These are phyloP conservation scores for Talaromyces sp. DNA, from an alignment of 2,329 filamentous ascomycete species.

Conservation along the genomic window DNA sequence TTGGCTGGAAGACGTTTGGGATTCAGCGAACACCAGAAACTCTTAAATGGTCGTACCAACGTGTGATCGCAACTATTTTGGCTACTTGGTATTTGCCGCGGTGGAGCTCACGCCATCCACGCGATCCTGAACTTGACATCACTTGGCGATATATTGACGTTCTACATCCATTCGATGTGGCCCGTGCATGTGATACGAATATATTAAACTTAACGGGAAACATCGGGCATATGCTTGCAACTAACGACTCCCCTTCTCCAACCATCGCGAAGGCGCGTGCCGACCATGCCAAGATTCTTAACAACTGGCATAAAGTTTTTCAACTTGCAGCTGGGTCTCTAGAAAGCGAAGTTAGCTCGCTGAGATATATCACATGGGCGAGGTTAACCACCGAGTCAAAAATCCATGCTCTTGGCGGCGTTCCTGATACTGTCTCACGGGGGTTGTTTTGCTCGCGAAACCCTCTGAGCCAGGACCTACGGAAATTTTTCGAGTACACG, in stretches of 20 bases:
- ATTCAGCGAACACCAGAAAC: neutral
- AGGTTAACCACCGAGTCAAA: slow-evolving; percentile 20
- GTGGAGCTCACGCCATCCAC: slow-evolving; percentile 5
- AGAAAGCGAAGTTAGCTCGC: neutral
- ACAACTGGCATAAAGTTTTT: neutral
- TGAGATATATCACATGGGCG: slow-evolving; percentile 20
- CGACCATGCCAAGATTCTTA: neutral
- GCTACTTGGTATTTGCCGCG: slow-evolving; percentile 6
- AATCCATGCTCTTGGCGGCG: slow-evolving; percentile 14
- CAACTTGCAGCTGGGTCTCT: neutral
- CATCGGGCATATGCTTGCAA: neutral
- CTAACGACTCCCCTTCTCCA: neutral
- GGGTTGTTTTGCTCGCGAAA: slow-evolving; percentile 16
- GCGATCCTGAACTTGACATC: slow-evolving; percentile 13
- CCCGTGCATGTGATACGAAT: neutral
- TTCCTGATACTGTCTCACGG: slow-evolving; percentile 12
- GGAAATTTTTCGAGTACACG: slow-evolving; percentile 18
- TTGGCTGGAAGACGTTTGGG: neutral
- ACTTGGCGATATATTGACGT: slow-evolving; percentile 27
- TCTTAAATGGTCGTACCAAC: neutral
- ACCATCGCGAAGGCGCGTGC: neutral
- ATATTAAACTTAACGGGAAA: neutral
- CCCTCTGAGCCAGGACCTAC: slow-evolving; percentile 19
- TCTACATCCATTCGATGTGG: slow-evolving; percentile 20
- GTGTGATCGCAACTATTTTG: neutral